A percentile compares a stretch with the other conserved stretches of the same genome.
Conservation (phyloP, 768 basidiomycete genomes). For the Boletellus emodensis region DNA sequence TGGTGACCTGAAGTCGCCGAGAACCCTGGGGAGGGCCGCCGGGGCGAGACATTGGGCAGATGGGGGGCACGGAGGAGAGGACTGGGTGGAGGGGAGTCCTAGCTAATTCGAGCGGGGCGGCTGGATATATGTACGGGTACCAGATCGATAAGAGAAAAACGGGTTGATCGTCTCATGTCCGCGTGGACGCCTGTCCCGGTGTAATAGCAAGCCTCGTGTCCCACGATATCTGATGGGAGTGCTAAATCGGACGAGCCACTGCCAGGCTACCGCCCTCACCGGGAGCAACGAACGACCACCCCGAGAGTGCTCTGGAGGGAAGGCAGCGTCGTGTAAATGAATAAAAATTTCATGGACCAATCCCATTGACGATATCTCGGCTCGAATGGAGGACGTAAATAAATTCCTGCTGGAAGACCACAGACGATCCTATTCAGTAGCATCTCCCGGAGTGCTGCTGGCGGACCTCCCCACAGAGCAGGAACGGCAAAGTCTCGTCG, state of each 20-base stretch:
- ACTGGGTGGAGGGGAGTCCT: background rate
- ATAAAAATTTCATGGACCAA: no score
- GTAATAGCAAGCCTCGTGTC: background rate
- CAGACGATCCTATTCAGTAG: conserved; percentile 50
- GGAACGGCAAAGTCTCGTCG: conserved; percentile 39
- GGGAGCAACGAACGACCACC: no score
- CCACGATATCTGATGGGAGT: conserved; percentile 6
- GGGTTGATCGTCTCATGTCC: background rate
- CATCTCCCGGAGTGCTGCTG: conserved; percentile 66
- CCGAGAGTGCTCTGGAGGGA: background rate
- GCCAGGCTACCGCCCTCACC: background rate
- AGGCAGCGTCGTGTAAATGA: conserved; percentile 11
- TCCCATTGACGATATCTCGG: background rate
- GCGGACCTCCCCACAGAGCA: conserved; percentile 45
- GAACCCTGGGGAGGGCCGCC: conserved; percentile 13
- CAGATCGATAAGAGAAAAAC: conserved; percentile 25
- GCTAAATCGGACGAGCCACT: conserved; percentile 20
- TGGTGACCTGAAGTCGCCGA: conserved; percentile 24
- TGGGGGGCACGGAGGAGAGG: background rate
- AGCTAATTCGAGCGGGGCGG: background rate
- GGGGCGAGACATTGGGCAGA: conserved; percentile 21
- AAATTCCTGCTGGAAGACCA: conserved; percentile 5
- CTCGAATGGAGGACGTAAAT: background rate
- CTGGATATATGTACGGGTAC: conserved; percentile 8
- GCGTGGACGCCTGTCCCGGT: background rate